These are phyloP conservation scores for Spergularia azorica DNA, from an alignment of 179 eudicot species.

Conservation along the genomic window DNA sequence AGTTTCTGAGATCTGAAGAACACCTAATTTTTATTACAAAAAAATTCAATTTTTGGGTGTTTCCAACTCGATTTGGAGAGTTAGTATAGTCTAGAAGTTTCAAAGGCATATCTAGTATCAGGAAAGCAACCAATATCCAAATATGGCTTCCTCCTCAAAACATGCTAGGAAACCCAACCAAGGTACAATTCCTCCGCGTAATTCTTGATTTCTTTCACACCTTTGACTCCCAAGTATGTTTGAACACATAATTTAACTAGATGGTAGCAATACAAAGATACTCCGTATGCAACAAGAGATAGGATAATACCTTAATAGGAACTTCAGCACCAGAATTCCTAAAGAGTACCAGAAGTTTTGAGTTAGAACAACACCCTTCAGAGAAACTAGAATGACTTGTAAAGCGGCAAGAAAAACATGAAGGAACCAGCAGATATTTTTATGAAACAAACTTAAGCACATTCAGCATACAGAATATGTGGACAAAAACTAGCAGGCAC, in stretches of 20 bases:
- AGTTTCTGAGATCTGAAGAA: too few species aligned
- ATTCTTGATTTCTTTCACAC: too few species aligned
- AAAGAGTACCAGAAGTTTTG: constrained; percentile 19
- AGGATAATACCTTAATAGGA: constrained; percentile 61
- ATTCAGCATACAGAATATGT: not conserved
- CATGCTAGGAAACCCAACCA: too few species aligned
- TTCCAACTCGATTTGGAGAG: too few species aligned
- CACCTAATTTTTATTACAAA: too few species aligned
- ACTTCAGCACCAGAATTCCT: constrained; percentile 62
- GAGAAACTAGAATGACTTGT: not conserved
- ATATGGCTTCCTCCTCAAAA: too few species aligned
- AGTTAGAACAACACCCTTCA: not conserved
- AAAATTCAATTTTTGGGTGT: too few species aligned
- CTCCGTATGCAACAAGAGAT: not conserved
- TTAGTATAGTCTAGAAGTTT: too few species aligned
- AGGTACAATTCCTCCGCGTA: too few species aligned
- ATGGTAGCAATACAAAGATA: not conserved
- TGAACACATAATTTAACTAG: not conserved
- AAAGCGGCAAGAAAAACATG: not conserved
- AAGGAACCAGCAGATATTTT: not conserved
- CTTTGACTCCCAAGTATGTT: too few species aligned
- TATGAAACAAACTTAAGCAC: not conserved
- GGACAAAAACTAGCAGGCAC: not conserved
- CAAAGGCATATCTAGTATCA: too few species aligned
- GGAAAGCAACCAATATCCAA: too few species aligned